Percentiles rank a stretch among this genome's conserved stretches.
phyloP scores from a whole-genome alignment of 2,329 filamentous ascomycete genomes.

The Cercospora brassicicola region DNA sequence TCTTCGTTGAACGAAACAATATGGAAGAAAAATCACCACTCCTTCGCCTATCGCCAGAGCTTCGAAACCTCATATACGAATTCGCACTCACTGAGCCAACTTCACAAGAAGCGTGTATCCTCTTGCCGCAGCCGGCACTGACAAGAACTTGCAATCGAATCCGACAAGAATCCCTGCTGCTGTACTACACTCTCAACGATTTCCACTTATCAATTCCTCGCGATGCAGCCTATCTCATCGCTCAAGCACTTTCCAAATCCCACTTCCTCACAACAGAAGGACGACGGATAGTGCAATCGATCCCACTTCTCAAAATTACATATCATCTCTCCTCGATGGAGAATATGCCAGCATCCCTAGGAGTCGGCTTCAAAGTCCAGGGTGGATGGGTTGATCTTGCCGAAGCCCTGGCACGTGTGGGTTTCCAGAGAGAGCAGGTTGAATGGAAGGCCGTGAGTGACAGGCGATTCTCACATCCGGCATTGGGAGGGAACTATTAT shows the following conservation, averaged over 20 bases:
- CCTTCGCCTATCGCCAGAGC: constrained; percentile 17
- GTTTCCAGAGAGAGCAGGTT: constrained; percentile 12
- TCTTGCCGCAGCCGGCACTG: constrained; percentile 4
- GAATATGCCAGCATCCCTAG: constrained; percentile 7
- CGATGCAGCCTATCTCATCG: constrained; percentile 1
- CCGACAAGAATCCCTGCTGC: constrained; percentile 24
- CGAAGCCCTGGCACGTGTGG: constrained; percentile 1
- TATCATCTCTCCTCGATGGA: constrained; percentile 18
- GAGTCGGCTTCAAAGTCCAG: neutral
- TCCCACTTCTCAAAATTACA: neutral
- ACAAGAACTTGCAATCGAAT: constrained; percentile 22
- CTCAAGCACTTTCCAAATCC: neutral
- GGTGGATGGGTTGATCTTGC: constrained; percentile 12
- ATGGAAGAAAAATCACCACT: constrained; percentile 11
- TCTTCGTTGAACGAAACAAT: too few relatives aligned
- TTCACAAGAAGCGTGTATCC: neutral
- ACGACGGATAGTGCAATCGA: neutral
- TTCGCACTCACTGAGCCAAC: constrained; percentile 6
- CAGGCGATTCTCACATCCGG: constrained; percentile 9
- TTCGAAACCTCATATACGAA: constrained; percentile 23
- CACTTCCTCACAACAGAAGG: neutral
- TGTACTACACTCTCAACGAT: constrained; percentile 27
- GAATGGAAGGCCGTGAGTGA: constrained; percentile 14
- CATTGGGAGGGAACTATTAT: constrained; percentile 16
- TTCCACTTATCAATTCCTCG: constrained; percentile 24